Conservation (phyloP, 768 basidiomycete genomes). For the Tricholoma hemisulphureum region DNA sequence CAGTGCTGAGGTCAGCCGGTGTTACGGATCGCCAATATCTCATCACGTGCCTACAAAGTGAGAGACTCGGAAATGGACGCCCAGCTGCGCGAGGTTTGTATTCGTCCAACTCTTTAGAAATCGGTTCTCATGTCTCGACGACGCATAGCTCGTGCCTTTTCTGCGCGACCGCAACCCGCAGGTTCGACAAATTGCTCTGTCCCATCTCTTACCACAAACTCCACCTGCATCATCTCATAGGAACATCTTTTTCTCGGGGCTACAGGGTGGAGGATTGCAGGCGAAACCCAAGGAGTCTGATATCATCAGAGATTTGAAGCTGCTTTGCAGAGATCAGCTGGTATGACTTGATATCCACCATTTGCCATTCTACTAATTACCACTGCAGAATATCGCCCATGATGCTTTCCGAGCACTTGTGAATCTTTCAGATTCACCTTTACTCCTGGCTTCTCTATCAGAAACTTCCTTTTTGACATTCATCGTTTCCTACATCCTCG, state of each 20-base stretch:
- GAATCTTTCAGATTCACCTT: slow-evolving; percentile 85
- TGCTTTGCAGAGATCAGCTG: slow-evolving; percentile 85
- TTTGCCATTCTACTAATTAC: slow-evolving; percentile 8
- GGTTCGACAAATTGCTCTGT: slow-evolving; percentile 82
- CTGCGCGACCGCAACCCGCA: slow-evolving; percentile 84
- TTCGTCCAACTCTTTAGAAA: not conserved
- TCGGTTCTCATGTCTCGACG: not conserved
- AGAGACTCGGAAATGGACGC: slow-evolving; percentile 42
- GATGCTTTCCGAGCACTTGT: slow-evolving; percentile 93
- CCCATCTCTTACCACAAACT: slow-evolving; percentile 81
- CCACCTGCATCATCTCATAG: slow-evolving; percentile 68
- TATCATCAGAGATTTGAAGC: slow-evolving; percentile 75
- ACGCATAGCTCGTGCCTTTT: slow-evolving; percentile 73
- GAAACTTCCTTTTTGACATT: slow-evolving; percentile 77
- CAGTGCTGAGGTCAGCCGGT: slow-evolving; percentile 18
- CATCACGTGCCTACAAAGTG: slow-evolving; percentile 32
- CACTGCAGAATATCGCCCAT: slow-evolving; percentile 77
- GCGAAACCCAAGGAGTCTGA: slow-evolving; percentile 57
- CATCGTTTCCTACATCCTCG: slow-evolving; percentile 86
- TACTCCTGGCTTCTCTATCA: slow-evolving; percentile 62
- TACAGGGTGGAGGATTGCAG: slow-evolving; percentile 56
- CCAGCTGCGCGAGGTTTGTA: slow-evolving; percentile 49
- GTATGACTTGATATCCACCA: slow-evolving; percentile 37
- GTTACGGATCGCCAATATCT: slow-evolving; percentile 10
- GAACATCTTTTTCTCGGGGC: slow-evolving; percentile 68